These are phyloP conservation scores for Talaromyces rugulosus DNA, from an alignment of 2,329 filamentous ascomycete genomes.

Conservation along the genomic window DNA sequence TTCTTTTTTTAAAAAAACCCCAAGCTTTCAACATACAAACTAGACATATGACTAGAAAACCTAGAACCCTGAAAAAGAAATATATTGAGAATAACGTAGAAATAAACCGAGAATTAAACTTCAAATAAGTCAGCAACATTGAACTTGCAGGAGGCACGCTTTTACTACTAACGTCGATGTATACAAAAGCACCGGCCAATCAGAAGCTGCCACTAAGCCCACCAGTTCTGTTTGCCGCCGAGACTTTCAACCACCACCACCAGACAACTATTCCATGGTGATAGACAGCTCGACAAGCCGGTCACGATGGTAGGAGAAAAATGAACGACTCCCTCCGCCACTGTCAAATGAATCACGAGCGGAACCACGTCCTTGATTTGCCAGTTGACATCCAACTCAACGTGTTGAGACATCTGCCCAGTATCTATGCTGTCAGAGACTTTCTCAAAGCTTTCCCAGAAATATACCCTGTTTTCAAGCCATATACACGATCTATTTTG, in stretches of 20 bases:
- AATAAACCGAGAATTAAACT: too few relatives aligned
- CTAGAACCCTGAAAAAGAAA: too few relatives aligned
- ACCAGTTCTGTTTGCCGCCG: not conserved
- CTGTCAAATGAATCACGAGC: not conserved
- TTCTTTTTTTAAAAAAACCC: too few relatives aligned
- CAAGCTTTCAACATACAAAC: too few relatives aligned
- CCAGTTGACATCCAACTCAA: conserved; percentile 8
- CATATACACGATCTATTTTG: conserved; percentile 6
- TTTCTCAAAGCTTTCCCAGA: conserved; percentile 10
- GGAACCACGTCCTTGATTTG: conserved; percentile 1
- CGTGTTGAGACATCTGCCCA: conserved; percentile 5
- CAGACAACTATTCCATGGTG: not conserved
- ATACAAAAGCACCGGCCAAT: not conserved
- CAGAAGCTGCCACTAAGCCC: not conserved
- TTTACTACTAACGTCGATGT: too few relatives aligned
- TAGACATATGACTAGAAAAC: too few relatives aligned
- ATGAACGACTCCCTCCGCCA: not conserved
- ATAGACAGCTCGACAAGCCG: not conserved
- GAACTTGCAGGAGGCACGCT: too few relatives aligned
- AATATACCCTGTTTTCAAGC: conserved; percentile 4
- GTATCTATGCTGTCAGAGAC: conserved; percentile 9
- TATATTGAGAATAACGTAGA: too few relatives aligned
- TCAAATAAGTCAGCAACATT: too few relatives aligned
- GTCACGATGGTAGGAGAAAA: not conserved
- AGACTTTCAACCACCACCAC: not conserved